These are phyloP conservation scores for maize (Zea mays) DNA, from an alignment of 176 grass and related monocot species.

Conservation along the genomic window DNA sequence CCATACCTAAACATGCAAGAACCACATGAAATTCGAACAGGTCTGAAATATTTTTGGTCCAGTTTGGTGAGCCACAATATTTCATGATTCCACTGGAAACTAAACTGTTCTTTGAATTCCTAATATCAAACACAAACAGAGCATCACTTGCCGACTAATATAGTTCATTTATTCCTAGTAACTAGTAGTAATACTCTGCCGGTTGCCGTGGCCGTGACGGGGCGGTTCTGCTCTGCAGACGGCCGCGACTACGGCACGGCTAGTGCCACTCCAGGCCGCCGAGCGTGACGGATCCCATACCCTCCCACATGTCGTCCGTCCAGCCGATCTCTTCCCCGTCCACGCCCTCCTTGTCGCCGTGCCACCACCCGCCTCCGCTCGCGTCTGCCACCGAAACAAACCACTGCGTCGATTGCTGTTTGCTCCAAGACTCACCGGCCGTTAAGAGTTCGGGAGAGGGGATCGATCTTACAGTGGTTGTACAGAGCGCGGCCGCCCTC, in stretches of 20 bases:
- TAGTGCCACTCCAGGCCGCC: conserved; percentile 86
- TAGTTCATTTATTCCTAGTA: neutral
- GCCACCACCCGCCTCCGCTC: conserved; percentile 74
- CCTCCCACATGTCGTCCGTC: conserved; percentile 83
- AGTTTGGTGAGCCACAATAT: too few relatives aligned
- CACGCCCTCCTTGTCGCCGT: conserved; percentile 71
- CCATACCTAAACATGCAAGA: too few relatives aligned
- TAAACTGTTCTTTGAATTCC: too few relatives aligned
- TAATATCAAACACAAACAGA: too few relatives aligned
- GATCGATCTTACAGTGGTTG: conserved; percentile 76
- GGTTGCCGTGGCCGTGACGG: too few relatives aligned
- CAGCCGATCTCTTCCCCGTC: conserved; percentile 84
- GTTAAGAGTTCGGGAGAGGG: neutral
- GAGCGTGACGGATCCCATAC: conserved; percentile 70
- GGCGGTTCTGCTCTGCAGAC: neutral
- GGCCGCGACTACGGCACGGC: neutral
- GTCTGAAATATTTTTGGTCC: too few relatives aligned
- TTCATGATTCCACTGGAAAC: too few relatives aligned
- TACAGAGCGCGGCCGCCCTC: conserved; percentile 50
- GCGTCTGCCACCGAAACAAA: conserved; percentile 53
- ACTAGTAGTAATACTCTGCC: too few relatives aligned
- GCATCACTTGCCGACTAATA: too few relatives aligned
- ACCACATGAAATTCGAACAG: too few relatives aligned
- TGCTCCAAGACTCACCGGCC: neutral
- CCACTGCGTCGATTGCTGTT: neutral